phyloP scores from a whole-genome alignment of 192 early-diverging fungal species.

The Podila horticola region DNA sequence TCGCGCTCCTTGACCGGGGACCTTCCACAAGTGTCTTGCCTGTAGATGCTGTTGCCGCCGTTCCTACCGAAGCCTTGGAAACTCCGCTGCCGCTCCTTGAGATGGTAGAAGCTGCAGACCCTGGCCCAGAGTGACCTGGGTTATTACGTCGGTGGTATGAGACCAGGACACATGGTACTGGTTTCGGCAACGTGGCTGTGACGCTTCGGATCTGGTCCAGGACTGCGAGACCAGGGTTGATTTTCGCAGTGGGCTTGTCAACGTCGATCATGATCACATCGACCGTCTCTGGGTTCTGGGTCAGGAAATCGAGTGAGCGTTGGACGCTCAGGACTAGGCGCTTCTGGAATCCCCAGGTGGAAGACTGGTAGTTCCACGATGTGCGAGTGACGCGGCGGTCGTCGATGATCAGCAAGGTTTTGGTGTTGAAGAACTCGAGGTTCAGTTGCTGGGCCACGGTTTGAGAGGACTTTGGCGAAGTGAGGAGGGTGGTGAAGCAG shows the following conservation, averaged over 20 bases:
- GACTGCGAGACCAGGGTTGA: constrained; percentile 39
- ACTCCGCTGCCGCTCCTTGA: not conserved
- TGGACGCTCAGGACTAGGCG: constrained; percentile 30
- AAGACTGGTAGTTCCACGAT: constrained; percentile 45
- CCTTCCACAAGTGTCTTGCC: not conserved
- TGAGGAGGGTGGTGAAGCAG: constrained; percentile 37
- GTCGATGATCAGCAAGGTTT: constrained; percentile 36
- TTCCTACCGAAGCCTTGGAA: not conserved
- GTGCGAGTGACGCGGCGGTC: constrained; percentile 44
- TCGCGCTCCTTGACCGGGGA: not conserved
- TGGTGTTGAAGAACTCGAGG: constrained; percentile 36
- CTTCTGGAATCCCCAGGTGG: constrained; percentile 45
- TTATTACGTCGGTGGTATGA: constrained; percentile 36
- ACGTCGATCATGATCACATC: constrained; percentile 51
- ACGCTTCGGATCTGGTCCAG: constrained; percentile 30
- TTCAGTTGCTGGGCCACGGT: constrained; percentile 39
- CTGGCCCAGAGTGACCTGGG: not conserved
- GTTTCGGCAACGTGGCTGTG: not conserved
- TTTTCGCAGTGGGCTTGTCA: constrained; percentile 36
- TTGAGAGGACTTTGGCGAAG: constrained; percentile 17
- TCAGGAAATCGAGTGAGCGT: constrained; percentile 29
- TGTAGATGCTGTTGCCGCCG: not conserved
- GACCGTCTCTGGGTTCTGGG: constrained; percentile 26
- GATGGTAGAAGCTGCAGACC: not conserved
- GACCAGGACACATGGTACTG: constrained; percentile 41